Percentiles rank a stretch among this genome's conserved stretches.
Evolutionary conservation across 1,284 basidiomycete species (phyloP).

Genomic region (Sanghuangporus weigelae): DNA sequence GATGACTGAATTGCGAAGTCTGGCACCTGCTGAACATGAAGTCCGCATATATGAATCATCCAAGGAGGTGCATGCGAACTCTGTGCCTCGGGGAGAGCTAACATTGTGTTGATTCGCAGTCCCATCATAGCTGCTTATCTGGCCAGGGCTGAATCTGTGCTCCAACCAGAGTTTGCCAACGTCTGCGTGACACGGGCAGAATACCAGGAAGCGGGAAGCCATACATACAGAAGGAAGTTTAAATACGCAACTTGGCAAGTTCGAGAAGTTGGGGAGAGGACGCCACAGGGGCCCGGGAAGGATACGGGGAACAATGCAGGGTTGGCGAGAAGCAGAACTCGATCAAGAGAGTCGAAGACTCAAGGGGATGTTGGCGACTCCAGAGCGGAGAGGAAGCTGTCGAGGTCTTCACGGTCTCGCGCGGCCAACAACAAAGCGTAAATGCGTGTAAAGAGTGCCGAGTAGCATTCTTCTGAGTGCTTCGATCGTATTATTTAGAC

Average conservation of each 20-base stretch:
- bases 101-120: slow-evolving; percentile 31
- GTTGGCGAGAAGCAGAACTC: neutral
- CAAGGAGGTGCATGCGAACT: slow-evolving; percentile 52
- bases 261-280: neutral
- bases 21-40: slow-evolving; percentile 75
- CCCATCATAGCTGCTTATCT: slow-evolving; percentile 70
- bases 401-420: neutral
- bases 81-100: neutral
- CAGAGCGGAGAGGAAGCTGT: neutral
- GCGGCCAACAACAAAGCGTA: neutral
- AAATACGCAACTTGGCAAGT: slow-evolving; percentile 2
- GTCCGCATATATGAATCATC: slow-evolving; percentile 66
- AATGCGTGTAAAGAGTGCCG: neutral
- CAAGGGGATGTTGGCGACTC: neutral
- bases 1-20: slow-evolving; percentile 61
- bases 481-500: too few species aligned
- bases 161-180: slow-evolving; percentile 41
- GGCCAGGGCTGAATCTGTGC: slow-evolving; percentile 57
- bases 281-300: neutral
- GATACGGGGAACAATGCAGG: neutral
- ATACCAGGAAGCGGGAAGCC: slow-evolving; percentile 77
- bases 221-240: slow-evolving; percentile 68
- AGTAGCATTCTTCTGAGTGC: too few species aligned
- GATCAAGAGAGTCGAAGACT: neutral
- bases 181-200: slow-evolving; percentile 69